Base-by-base conservation (phyloP, 129 eudicot genomes). In the Saussurea involucrata region DNA sequence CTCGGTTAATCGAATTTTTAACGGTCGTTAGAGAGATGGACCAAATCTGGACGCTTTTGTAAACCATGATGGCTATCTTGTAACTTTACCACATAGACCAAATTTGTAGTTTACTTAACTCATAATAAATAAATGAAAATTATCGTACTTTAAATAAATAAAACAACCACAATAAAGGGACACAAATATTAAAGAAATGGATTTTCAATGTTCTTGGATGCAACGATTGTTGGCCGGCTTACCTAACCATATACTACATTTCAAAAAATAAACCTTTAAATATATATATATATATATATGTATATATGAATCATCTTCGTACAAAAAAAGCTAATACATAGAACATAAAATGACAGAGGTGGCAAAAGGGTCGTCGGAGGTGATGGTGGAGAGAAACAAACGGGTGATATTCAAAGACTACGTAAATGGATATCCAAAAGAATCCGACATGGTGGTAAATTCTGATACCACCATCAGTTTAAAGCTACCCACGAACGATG, bases 331-430 rank as follows among this genome's bases (percentile, higher is more conserved):
- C n/a, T n/a, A 53, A 0, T 73, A 27, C 11, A 77, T 32, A 36
- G 18, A 68, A 8, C 25, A 68, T 15, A 70, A 3, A 68, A 37
- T 18, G 27, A 32, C 13, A 17, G 71, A 66, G 6, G 25, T 31
- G 25, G 71, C 4, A 5, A 53, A 53, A 53, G 9, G 22, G 22
- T 53, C 61, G 22, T 53, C 61, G 22, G 58, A 53, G 61, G 21
- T 53, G 61, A 22, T 53, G 61, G 53, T 18, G 34, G 73, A 63
- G 72, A 72, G 73, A 79, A 79, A 79, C 83, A 72, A 64, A 63
- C 78, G 63, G 24, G 83, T 79, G 78, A 71, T 79, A 72, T 32
- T 79, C 83, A 72, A 72, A 79, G 78, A 71, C 55, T 79, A 71
- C 53, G 63, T 79, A 13, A 79, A 72, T 4, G 83, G 83, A 55